Evolutionary conservation across 2,329 filamentous ascomycete species (phyloP), one percentile per base, ranked within the genome.

Genomic region (Aspergillus sclerotialis): DNA sequence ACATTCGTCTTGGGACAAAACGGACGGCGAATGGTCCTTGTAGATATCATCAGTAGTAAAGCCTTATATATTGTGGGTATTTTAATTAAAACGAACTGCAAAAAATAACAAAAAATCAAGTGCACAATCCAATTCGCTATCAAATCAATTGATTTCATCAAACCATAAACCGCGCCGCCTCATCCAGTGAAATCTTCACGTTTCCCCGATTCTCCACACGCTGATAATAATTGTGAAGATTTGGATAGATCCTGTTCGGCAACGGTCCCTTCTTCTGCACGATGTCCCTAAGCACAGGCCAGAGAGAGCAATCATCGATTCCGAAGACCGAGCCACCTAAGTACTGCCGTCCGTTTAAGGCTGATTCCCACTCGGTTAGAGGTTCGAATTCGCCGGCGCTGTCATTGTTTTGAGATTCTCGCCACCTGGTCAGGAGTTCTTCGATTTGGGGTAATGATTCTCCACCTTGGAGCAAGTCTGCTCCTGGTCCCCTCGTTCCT

Each of bases 221-320:
- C 3, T 48, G 40, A 37, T 65, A 63, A 35, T 67, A 68, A 8
- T 52, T 50, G 6, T 45, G 37, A 13, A 68, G 33, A 12, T 49
- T 50, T 12, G 53, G 55, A 30, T 60, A 63, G 4, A 35, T 33
- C 13, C 46, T 43, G 33, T 40, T 43, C 3, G 48, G 50, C 25
- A 55, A 44, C 7, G 37, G 32, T 4, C 33, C 49, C 23, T 36
- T 54, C 13, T 36, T 40, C n/a, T 47, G 44, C 17, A 58, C 47
- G 12, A 67, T 60, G 17, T 63, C 55, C 30, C 57, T 44, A 6
- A 68, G 36, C 2, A 68, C 50, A 2, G 65, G 61, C 65, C 65
- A 68, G 24, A 68, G 49, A 2, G 60, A 53, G 36, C 64, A 67
- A 39, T 68, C 65, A 30, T 65, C 65, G 19, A 67, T 54, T 2